Evolutionary conservation across 495 filamentous ascomycete species (phyloP), one percentile per base, ranked within the genome.

Genomic region (Trichoderma gamsii): DNA sequence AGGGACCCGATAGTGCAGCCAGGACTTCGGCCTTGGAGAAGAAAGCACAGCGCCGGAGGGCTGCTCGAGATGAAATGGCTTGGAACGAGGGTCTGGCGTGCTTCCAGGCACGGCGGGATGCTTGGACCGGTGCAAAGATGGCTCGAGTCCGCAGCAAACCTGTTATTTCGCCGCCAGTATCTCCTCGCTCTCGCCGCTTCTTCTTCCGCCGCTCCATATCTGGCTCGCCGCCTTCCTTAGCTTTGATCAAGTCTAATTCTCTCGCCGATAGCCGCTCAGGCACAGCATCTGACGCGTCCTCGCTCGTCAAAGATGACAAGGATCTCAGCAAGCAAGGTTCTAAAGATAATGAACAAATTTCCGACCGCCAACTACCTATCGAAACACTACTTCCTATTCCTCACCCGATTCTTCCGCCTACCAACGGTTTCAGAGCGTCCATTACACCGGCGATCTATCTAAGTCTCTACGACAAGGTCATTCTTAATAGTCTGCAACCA

Each of bases 401-500:
- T 0, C 82, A 86, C 2, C 88, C 91, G 0, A 80, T 93, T 12
- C 82, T 96, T 32, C 85, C 92, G 16, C 72, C 83, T 2, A 75
- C 85, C 11, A 90, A 90, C 69, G 85, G 87, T 2, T 86, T 96
- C 78, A 88, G 92, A 66, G 83, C 86, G 25, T 85, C 87, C 21
- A 92, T 97, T 68, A 88, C 80, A 7, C 85, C 89, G 0, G 74
- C 83, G 56, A 85, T 87, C 65, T 96, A 97, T 79, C 81, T 86
- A 3, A 88, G 89, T 13, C 92, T 99, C 67, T 98, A 97, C 80
- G 87, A 86, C 73, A 96, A 97, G 75, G 87, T 96, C 65, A 84
- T 97, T 46, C 72, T 91, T 5, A 87, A 95, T 71, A 83, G 83
- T 21, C 83, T 92, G 69, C 89, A 91, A 1, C 93, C 95, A 0